Conservation (phyloP, 768 basidiomycete genomes). For the Phylloporus scabripes region DNA sequence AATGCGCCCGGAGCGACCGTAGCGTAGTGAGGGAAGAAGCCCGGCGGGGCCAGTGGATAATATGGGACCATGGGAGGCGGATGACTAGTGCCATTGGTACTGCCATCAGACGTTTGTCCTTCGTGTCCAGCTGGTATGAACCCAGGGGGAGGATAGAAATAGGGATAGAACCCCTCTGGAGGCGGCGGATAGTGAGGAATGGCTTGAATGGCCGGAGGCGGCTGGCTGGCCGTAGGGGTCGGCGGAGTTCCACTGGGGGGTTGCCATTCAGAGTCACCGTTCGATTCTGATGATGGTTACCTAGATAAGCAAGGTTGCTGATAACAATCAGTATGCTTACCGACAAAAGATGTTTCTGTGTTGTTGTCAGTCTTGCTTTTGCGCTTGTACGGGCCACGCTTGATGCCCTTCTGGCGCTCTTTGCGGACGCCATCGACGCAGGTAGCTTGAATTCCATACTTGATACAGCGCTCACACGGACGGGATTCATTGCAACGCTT, state of each 20-base stretch:
- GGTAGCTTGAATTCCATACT: constrained; percentile 53
- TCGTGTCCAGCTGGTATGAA: constrained; percentile 38
- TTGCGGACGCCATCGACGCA: constrained; percentile 59
- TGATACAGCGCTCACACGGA: constrained; percentile 59
- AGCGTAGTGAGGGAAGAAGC: constrained; percentile 36
- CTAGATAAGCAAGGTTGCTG: constrained; percentile 9
- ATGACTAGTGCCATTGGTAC: constrained; percentile 26
- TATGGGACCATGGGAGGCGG: constrained; percentile 32
- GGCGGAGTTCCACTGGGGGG: constrained; percentile 19
- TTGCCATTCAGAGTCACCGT: constrained; percentile 34
- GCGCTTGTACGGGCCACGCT: constrained; percentile 54
- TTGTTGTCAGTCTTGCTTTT: constrained; percentile 35
- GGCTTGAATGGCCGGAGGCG: constrained; percentile 24
- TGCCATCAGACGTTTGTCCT: constrained; percentile 31
- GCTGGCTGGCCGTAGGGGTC: constrained; percentile 12
- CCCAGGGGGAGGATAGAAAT: constrained; percentile 38
- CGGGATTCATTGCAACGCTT: constrained; percentile 55
- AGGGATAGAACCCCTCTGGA: constrained; percentile 43
- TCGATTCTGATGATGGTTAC: constrained; percentile 9
- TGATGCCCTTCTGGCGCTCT: constrained; percentile 57
- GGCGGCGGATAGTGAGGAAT: constrained; percentile 30
- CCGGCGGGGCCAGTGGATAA: constrained; percentile 35
- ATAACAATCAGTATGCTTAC: constrained; percentile 12
- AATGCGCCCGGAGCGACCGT: constrained; percentile 28
- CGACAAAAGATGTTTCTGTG: constrained; percentile 19